These are phyloP conservation scores for Begonia masoniana DNA, from an alignment of 306 rosid species.

Conservation along the genomic window DNA sequence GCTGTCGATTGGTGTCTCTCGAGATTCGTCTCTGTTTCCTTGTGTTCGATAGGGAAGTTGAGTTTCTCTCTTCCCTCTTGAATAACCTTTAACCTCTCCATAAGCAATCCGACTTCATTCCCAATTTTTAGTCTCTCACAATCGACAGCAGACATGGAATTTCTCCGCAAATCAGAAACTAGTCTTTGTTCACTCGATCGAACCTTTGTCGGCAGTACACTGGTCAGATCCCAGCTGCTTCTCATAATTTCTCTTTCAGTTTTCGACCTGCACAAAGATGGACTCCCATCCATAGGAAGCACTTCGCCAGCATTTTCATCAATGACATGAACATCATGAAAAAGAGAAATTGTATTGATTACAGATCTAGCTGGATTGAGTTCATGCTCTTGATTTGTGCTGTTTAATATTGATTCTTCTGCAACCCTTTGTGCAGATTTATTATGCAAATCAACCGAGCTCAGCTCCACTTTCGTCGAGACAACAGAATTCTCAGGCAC, in stretches of 20 bases:
- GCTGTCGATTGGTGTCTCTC: slow-evolving; percentile 27
- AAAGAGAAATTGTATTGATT: slow-evolving; percentile 6
- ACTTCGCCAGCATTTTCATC: slow-evolving; percentile 14
- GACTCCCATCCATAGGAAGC: slow-evolving; percentile 5
- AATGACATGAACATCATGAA: slow-evolving; percentile 29
- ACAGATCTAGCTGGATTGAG: not conserved
- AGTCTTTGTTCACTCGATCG: slow-evolving; percentile 9
- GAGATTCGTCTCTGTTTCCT: slow-evolving; percentile 21
- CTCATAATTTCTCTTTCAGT: slow-evolving; percentile 10
- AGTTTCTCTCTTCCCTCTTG: slow-evolving; percentile 40
- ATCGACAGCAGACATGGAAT: slow-evolving; percentile 38
- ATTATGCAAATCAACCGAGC: slow-evolving; percentile 5
- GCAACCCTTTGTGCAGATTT: not conserved
- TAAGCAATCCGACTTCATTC: slow-evolving; percentile 38
- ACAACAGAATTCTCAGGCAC: no score
- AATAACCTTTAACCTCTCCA: slow-evolving; percentile 29
- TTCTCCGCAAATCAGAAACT: slow-evolving; percentile 20
- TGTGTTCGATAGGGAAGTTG: slow-evolving; percentile 20
- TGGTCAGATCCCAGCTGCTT: slow-evolving; percentile 15
- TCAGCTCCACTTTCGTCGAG: no score
- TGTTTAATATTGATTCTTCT: not conserved
- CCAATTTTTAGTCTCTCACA: slow-evolving; percentile 36
- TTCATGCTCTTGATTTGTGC: no score
- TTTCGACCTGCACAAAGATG: slow-evolving; percentile 8
- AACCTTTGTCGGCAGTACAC: slow-evolving; percentile 20